A percentile compares a stretch with the other conserved stretches of the same genome.
phyloP scores from a whole-genome alignment of 2,329 filamentous ascomycete species.

The Diaporthe helianthi region DNA sequence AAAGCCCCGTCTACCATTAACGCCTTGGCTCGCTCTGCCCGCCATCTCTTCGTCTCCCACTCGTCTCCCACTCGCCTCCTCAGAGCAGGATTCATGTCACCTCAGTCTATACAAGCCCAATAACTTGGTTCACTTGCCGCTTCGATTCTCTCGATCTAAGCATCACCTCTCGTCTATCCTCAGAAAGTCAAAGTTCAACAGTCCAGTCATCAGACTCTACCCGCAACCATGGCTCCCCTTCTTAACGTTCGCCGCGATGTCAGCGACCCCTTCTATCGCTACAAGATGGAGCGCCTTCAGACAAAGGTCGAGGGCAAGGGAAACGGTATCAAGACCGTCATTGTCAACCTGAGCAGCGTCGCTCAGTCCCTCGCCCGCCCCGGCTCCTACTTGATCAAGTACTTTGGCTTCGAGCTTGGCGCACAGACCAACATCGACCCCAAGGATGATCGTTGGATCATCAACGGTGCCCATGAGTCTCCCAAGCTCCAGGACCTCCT shows the following conservation, averaged over 20 bases:
- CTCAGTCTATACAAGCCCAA: constrained; percentile 40
- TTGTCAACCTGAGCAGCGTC: constrained; percentile 95
- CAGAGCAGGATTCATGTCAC: constrained; percentile 48
- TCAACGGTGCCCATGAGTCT: constrained; percentile 97
- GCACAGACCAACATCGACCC: constrained; percentile 98
- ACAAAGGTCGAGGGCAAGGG: constrained; percentile 99
- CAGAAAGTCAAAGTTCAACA: constrained; percentile 20
- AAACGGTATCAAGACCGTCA: constrained; percentile 98
- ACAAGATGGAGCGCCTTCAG: constrained; percentile 99
- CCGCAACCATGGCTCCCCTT: constrained; percentile 81
- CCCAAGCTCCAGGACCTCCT: constrained; percentile 97
- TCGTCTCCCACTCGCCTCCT: constrained; percentile 39
- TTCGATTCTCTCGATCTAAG: constrained; percentile 39
- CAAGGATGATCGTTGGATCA: constrained; percentile 98
- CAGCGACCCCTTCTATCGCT: constrained; percentile 98
- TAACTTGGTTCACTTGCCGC: constrained; percentile 34
- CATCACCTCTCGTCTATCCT: constrained; percentile 25
- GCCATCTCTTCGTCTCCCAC: constrained; percentile 38
- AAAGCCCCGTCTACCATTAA: constrained; percentile 62
- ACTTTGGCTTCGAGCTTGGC: constrained; percentile 98
- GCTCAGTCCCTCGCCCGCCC: constrained; percentile 91
- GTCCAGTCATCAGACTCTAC: constrained; percentile 41
- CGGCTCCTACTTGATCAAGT: constrained; percentile 97
- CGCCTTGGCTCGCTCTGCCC: constrained; percentile 53
- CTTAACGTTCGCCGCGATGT: constrained; percentile 99